Percentiles rank a stretch among this genome's conserved stretches.
Conservation (phyloP, 768 basidiomycete species). For the Daedaleopsis sinensis region DNA sequence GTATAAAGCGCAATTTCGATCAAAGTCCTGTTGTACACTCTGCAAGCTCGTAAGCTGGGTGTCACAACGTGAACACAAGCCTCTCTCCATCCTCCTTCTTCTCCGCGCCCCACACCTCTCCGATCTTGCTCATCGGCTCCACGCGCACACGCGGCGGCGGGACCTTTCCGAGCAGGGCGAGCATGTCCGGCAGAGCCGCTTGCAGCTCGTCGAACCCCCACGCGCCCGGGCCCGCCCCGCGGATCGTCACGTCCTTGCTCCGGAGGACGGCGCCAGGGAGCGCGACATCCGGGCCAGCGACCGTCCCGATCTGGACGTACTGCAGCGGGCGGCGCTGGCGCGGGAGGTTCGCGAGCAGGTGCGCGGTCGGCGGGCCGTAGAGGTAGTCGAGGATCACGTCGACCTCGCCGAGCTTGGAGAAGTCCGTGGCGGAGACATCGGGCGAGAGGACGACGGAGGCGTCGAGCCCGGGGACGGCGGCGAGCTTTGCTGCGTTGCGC, state of each 20-base stretch:
- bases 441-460: background rate
- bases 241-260: background rate
- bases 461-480: background rate
- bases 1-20: too few relatives aligned
- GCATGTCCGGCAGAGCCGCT: background rate
- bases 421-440: background rate
- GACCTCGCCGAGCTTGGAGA: background rate
- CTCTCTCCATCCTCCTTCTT: background rate
- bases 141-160: background rate
- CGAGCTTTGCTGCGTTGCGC: background rate
- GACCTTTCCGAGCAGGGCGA: background rate
- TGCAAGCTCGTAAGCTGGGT: background rate
- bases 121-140: background rate
- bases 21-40: too few relatives aligned
- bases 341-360: background rate
- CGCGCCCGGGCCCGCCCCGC: background rate
- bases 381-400: constrained; percentile 1
- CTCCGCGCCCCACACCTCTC: background rate
- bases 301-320: background rate
- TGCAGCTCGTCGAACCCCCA: background rate
- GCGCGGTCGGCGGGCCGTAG: background rate
- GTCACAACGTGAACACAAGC: background rate
- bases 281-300: background rate
- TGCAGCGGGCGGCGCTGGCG: background rate
- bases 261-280: background rate